Evolutionary conservation across 352 stramenopile species (phyloP).

Genomic region (Phytophthora pisi): DNA sequence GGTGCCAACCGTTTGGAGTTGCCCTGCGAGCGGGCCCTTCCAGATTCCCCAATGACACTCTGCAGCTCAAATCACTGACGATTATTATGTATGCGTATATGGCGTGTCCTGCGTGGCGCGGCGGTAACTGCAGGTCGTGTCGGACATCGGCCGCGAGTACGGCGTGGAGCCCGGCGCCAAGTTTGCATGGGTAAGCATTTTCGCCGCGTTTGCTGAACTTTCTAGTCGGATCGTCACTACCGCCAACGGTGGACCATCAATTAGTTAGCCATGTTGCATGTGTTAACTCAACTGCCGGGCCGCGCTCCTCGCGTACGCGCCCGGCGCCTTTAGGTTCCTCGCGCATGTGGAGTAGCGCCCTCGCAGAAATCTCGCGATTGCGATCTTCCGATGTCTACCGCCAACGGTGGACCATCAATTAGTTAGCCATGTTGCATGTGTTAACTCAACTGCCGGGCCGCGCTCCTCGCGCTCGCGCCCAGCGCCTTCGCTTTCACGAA

Average conservation of each 20-base stretch:
- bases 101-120: constrained; percentile 24
- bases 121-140: constrained; percentile 35
- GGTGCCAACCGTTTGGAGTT: constrained; percentile 19
- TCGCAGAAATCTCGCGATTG: too few relatives aligned
- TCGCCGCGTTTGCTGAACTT: constrained; percentile 25
- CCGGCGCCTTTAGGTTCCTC: constrained; percentile 1
- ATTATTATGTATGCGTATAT: constrained; percentile 14
- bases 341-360: too few relatives aligned
- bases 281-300: constrained; percentile 23
- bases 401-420: constrained; percentile 34
- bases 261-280: constrained; percentile 41
- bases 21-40: constrained; percentile 13
- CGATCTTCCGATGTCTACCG: too few relatives aligned
- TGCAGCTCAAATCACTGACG: constrained; percentile 35
- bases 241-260: constrained; percentile 26
- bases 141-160: constrained; percentile 44
- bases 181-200: constrained; percentile 36
- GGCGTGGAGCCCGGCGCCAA: constrained; percentile 36
- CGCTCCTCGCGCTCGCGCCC: constrained; percentile 1
- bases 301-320: constrained; percentile 2
- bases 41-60: constrained; percentile 22
- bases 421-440: constrained; percentile 42
- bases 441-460: constrained; percentile 22
- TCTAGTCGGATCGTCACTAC: constrained; percentile 22
- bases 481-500: constrained; percentile 20